These are phyloP conservation scores for Pulveroboletus sp. DNA, from an alignment of 768 basidiomycete genomes.

Conservation along the genomic window DNA sequence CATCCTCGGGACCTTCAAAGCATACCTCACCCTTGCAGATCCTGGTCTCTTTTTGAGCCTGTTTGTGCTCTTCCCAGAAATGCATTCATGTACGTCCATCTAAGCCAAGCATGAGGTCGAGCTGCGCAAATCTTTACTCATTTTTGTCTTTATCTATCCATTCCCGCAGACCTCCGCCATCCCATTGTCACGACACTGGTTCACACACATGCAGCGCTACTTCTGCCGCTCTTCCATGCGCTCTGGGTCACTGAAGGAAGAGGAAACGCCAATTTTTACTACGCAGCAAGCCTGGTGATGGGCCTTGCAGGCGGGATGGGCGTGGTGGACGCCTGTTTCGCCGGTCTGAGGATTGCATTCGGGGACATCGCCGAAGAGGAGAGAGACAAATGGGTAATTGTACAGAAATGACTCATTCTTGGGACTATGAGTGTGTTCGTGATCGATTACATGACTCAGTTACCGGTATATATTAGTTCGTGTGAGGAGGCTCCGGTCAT, in stretches of 20 bases:
- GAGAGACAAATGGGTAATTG: slow-evolving; percentile 26
- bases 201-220: slow-evolving; percentile 76
- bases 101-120: background rate
- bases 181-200: slow-evolving; percentile 81
- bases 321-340: slow-evolving; percentile 76
- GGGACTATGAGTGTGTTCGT: too few relatives aligned
- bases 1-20: slow-evolving; percentile 79
- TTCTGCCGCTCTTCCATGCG: slow-evolving; percentile 88
- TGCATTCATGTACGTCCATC: slow-evolving; percentile 63
- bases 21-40: slow-evolving; percentile 89
- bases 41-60: slow-evolving; percentile 82
- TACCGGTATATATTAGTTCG: too few relatives aligned
- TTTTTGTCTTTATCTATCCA: background rate
- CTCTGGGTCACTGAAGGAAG: slow-evolving; percentile 90
- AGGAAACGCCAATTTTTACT: slow-evolving; percentile 98
- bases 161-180: slow-evolving; percentile 65
- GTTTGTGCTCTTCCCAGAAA: slow-evolving; percentile 79
- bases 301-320: slow-evolving; percentile 85
- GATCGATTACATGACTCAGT: too few relatives aligned
- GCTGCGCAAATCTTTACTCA: background rate
- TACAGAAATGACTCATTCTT: slow-evolving; percentile 31
- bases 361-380: slow-evolving; percentile 46
- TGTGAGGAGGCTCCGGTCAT: too few relatives aligned
- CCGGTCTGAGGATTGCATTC: slow-evolving; percentile 73
- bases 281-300: slow-evolving; percentile 92